Base-by-base conservation (phyloP, 73 alveolate species). In the Paramecium octaurelia region DNA sequence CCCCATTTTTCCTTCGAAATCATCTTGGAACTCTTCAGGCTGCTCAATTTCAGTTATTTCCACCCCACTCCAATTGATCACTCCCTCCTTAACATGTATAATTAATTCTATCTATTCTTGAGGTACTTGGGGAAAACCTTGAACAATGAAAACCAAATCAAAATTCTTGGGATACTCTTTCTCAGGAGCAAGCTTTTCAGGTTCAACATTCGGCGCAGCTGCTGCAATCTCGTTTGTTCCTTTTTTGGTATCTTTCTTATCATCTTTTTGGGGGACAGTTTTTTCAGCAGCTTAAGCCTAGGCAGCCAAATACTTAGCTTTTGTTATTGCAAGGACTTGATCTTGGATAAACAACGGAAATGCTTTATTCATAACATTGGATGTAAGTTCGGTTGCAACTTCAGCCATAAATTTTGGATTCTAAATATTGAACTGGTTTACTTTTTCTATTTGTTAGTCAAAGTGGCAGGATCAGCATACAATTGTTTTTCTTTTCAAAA, bases 321-420 rank as follows among this genome's bases (percentile, higher is more conserved):
- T 88, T 86, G 29, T 10, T 7, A 64, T 70, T 8, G 43, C 14
- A n/a, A 88, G 34, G 12, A 46, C 94, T 68, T 46, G 34, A 35
- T 88, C 92, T 69, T 88, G 29, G 27, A 76, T 76, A 27, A 88
- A 83, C 44, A 83, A 38, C 5, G 44, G 27, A 70, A 88, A 88
- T 23, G 84, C 93, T 70, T 88, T 88, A 70, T 76, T 44, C 86
- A 88, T 88, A 21, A 88, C 90, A 2, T 34, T 40, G 12, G 91
- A 71, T 21, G 94, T 88, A 8, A 88, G 18, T 88, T 88, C 94
- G 1, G 87, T 46, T 24, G 86, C 18, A 40, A 88, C 70, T 35
- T 76, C 86, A 43, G 86, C 88, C 80, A 88, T 46, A 24, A 88
- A 88, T 70, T 88, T 88, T 0, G 93, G 57, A 88, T 88, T 90